Evolutionary conservation across 305 asterid genomes (phyloP).

Genomic region (Rubia peregrina): DNA sequence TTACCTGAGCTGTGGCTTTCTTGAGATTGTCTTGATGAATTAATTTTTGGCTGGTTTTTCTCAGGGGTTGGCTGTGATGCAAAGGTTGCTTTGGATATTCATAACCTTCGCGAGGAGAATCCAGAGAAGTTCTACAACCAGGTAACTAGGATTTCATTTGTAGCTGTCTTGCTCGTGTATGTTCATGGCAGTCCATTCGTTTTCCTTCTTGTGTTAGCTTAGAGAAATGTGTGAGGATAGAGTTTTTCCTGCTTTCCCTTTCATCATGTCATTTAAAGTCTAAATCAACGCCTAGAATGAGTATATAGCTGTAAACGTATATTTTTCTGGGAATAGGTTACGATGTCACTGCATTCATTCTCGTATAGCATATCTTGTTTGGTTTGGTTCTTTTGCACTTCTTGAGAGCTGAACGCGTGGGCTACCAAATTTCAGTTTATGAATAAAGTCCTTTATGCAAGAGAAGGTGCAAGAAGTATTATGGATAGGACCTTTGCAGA

Average conservation of each 20-base stretch:
- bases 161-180: neutral
- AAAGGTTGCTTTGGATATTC: slow-evolving; percentile 95
- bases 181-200: neutral
- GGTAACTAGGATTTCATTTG: slow-evolving; percentile 30
- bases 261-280: neutral
- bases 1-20: neutral
- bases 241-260: neutral
- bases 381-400: neutral
- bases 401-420: slow-evolving; percentile 18
- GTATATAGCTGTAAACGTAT: neutral
- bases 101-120: slow-evolving; percentile 95
- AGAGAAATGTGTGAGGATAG: neutral
- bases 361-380: neutral
- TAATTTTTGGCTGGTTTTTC: slow-evolving; percentile 3
- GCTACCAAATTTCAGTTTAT: slow-evolving; percentile 64
- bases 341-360: neutral
- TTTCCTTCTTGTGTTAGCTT: neutral
- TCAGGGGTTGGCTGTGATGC: slow-evolving; percentile 99
- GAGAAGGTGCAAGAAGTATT: slow-evolving; percentile 93
- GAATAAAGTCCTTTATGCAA: slow-evolving; percentile 96
- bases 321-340: neutral
- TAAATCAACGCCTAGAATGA: neutral
- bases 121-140: slow-evolving; percentile 98
- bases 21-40: neutral
- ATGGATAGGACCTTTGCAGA: slow-evolving; percentile 90